Conservation (phyloP, 2,329 filamentous ascomycete genomes). For the Thelonectria blattea region DNA sequence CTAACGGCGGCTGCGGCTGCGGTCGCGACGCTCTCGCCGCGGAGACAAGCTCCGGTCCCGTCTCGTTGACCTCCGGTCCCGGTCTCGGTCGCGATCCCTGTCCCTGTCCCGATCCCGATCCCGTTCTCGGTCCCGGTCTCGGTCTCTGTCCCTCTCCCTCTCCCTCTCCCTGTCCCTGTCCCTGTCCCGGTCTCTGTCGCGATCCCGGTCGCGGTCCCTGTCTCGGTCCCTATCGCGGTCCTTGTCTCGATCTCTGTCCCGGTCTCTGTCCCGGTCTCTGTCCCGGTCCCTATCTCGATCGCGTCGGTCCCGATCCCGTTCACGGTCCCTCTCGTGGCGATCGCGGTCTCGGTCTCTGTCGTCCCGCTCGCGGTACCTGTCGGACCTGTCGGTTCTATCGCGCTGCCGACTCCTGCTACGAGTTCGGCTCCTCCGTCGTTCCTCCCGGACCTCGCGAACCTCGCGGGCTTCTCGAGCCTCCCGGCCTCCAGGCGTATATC, state of each 20-base stretch:
- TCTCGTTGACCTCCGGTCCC: constrained; percentile 32
- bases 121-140: constrained; percentile 56
- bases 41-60: constrained; percentile 45
- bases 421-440: constrained; percentile 46
- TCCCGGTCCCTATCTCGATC: constrained; percentile 8
- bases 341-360: constrained; percentile 37
- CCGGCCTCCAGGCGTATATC: constrained; percentile 52
- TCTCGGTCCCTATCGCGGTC: constrained; percentile 39
- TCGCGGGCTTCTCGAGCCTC: neutral
- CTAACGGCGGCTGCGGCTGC: constrained; percentile 50
- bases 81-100: constrained; percentile 15
- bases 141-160: constrained; percentile 59
- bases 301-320: constrained; percentile 5
- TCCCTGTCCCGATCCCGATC: constrained; percentile 33
- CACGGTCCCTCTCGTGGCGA: constrained; percentile 35
- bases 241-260: constrained; percentile 24
- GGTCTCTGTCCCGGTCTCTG: constrained; percentile 7
- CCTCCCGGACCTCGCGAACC: constrained; percentile 12
- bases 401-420: constrained; percentile 44
- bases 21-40: constrained; percentile 44
- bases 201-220: constrained; percentile 29
- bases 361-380: constrained; percentile 44
- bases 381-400: constrained; percentile 29
- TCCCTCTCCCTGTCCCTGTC: constrained; percentile 32
- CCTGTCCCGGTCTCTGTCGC: constrained; percentile 24